Percentiles rank a stretch among this genome's conserved stretches.
Evolutionary conservation across 2,329 filamentous ascomycete genomes (phyloP).

Genomic region (Dothideomycetes sp.): DNA sequence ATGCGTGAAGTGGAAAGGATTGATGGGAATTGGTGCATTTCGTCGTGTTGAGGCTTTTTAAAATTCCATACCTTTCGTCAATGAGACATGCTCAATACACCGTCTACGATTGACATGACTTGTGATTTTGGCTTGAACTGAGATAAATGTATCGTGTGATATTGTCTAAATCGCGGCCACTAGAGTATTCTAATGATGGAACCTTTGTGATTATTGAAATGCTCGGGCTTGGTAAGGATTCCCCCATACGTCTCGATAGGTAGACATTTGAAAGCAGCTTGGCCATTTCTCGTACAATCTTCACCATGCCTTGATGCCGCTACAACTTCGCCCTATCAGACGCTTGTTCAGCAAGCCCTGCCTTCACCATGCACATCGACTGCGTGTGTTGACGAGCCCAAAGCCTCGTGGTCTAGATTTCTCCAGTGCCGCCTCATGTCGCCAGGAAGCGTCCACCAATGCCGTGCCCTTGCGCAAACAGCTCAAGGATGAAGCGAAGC

Average conservation of each 20-base stretch:
- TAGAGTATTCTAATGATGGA: no score
- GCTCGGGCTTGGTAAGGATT: no score
- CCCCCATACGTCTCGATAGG: no score
- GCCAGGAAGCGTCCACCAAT: not conserved
- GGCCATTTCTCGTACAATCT: no score
- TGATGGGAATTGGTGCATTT: constrained; percentile 12
- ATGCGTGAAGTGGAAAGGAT: not conserved
- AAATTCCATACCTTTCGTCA: constrained; percentile 14
- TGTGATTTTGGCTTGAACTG: no score
- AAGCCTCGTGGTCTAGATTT: not conserved
- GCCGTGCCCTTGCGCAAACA: constrained; percentile 31
- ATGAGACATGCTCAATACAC: constrained; percentile 15
- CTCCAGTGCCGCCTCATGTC: not conserved
- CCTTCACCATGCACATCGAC: constrained; percentile 1
- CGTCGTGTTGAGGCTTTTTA: constrained; percentile 13
- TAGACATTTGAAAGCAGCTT: no score
- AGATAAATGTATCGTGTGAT: no score
- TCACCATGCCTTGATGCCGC: constrained; percentile 13
- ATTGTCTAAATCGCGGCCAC: no score
- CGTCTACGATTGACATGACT: no score
- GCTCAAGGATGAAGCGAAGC: constrained; percentile 33
- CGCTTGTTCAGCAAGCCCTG: constrained; percentile 3
- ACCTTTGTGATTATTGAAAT: no score
- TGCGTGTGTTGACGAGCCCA: not conserved
- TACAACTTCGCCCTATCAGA: constrained; percentile 6